Base-by-base conservation (phyloP, 208 protist genomes). In the Crithidia sp. region DNA sequence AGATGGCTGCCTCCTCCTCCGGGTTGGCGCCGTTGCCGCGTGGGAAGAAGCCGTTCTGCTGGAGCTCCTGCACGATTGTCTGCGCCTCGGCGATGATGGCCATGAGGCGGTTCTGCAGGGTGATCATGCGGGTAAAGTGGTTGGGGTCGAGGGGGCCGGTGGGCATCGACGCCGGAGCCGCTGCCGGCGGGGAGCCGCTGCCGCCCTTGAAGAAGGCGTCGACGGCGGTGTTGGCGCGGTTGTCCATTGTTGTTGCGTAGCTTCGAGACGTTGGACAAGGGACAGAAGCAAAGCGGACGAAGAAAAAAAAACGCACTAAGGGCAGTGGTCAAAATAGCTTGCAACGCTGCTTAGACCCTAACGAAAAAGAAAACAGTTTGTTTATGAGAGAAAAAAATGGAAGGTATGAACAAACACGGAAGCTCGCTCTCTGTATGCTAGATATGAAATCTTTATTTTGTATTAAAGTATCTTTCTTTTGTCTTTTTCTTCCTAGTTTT, bases 101-200 rank as follows among this genome's bases (percentile, higher is more conserved):
- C 52, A 81, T 52, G 6, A 90, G 85, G 2, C 80, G 78, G 58
- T 87, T 82, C 71, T 86, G 81, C 45, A 84, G 74, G 61, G 41
- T 67, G 60, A 79, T 79, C 74, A 79, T 79, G 14, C 67, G 71
- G n/a, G 67, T 66, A 13, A 79, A 79, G 44, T 65, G 74, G 39
- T 52, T 70, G 39, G 68, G 74, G 40, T 79, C 74, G 39, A 74
- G 59, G 13, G 57, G 49, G 55, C 41, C 61, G 2, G 40, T 39
- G 36, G 19, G 3, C 28, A 40, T 68, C 36, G 17, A 52, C 28
- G 43, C 43, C 50, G n/a, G 37, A 36, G 14, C 41, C 17, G 28
- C 28, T 28, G 67, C 74, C 14, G 67, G 45, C 13, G 74, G 66
- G 28, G 67, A 62, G 41, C 67, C 74, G 64, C 76, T 67, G 50